A percentile compares a stretch with the other conserved stretches of the same genome.
phyloP scores from a whole-genome alignment of 805 yeast genomes.

The Zygotorulaspora sp. region DNA sequence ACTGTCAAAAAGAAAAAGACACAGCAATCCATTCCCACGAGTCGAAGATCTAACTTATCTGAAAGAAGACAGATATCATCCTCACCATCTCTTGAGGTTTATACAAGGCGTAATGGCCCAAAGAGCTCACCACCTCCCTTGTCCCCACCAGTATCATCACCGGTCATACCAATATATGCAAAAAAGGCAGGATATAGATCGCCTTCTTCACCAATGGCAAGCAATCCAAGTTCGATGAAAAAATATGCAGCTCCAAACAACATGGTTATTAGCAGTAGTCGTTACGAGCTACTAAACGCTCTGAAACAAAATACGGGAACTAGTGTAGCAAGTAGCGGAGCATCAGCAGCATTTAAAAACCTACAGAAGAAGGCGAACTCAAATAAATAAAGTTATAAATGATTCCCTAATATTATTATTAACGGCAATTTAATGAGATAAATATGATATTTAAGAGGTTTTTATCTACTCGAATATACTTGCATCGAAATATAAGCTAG shows the following conservation, averaged over 20 bases:
- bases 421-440: no score
- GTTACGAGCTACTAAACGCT: slow-evolving; percentile 32
- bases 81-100: not conserved
- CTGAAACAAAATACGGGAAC: slow-evolving; percentile 17
- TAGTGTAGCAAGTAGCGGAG: slow-evolving; percentile 32
- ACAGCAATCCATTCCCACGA: not conserved
- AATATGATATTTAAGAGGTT: not conserved
- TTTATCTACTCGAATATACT: slow-evolving; percentile 28
- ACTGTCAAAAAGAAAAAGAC: not conserved
- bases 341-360: slow-evolving; percentile 35
- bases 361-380: slow-evolving; percentile 16
- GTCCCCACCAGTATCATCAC: slow-evolving; percentile 8
- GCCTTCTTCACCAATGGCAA: slow-evolving; percentile 2
- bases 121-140: not conserved
- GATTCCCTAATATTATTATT: no score
- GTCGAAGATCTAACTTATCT: not conserved
- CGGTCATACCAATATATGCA: slow-evolving; percentile 3
- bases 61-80: not conserved
- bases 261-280: slow-evolving; percentile 34
- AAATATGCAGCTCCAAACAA: slow-evolving; percentile 26
- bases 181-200: slow-evolving; percentile 1
- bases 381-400: no score
- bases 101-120: not conserved
- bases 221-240: slow-evolving; percentile 10
- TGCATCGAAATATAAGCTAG: slow-evolving; percentile 82